Evolutionary conservation across 2,329 filamentous ascomycete genomes (phyloP).

Genomic region (Pseudocercospora ulei): DNA sequence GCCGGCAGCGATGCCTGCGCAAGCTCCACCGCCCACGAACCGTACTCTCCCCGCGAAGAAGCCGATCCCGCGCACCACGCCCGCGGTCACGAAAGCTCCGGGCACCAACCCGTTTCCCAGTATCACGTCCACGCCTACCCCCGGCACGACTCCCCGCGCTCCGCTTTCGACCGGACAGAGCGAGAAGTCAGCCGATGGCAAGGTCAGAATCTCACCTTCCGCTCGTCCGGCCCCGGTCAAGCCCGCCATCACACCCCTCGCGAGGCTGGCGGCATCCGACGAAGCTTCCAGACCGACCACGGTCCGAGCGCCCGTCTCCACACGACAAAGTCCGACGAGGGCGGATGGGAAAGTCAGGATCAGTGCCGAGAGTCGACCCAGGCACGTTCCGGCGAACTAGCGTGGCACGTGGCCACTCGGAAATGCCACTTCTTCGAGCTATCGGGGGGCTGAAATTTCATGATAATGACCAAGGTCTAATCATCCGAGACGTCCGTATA

Average conservation of each 20-base stretch:
- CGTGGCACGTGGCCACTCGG: too few species aligned
- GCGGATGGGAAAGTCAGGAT: conserved; percentile 23
- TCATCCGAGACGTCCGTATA: too few species aligned
- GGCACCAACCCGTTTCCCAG: background rate
- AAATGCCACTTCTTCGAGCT: too few species aligned
- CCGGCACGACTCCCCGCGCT: conserved; percentile 7
- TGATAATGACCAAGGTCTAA: too few species aligned
- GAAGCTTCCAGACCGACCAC: conserved; percentile 13
- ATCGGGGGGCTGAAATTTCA: too few species aligned
- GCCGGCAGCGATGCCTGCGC: conserved; percentile 9
- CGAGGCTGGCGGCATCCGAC: conserved; percentile 9
- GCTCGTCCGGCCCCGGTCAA: conserved; percentile 12
- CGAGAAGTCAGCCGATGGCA: conserved; percentile 17
- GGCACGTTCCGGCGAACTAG: conserved; percentile 15
- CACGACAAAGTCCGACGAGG: conserved; percentile 8
- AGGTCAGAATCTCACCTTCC: conserved; percentile 17
- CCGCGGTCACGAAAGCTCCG: conserved; percentile 6
- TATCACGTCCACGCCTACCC: conserved; percentile 1
- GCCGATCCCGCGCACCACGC: conserved; percentile 1
- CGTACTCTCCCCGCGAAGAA: conserved; percentile 12
- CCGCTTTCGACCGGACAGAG: conserved; percentile 16
- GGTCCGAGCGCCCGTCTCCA: conserved; percentile 11
- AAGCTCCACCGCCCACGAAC: conserved; percentile 8
- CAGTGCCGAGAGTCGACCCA: conserved; percentile 20
- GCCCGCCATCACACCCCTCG: conserved; percentile 8